Evolutionary conservation across 306 rosid genomes (phyloP).

Genomic region (Castanopsis chinensis): DNA sequence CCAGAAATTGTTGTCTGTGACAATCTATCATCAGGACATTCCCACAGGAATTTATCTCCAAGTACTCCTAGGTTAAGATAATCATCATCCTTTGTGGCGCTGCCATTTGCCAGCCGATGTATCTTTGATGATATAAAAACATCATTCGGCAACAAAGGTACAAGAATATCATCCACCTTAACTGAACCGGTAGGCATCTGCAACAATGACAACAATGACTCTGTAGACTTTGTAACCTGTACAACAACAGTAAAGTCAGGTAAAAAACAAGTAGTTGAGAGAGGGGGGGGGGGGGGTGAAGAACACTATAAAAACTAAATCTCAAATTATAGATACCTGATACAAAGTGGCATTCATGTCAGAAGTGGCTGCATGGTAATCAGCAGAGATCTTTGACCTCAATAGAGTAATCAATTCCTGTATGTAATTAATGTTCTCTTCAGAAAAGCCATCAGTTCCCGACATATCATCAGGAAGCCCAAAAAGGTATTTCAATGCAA

Average conservation of each 20-base stretch:
- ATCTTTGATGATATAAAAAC: conserved; percentile 45
- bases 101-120: conserved; percentile 48
- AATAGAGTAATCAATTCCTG: conserved; percentile 53
- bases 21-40: conserved; percentile 90
- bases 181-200: conserved; percentile 56
- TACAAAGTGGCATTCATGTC: conserved; percentile 44
- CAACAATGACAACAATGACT: conserved; percentile 60
- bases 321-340: conserved; percentile 51
- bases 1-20: conserved; percentile 52
- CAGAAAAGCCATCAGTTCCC: conserved; percentile 51
- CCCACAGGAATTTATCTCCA: conserved; percentile 87
- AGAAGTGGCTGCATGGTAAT: conserved; percentile 45
- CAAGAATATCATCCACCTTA: conserved; percentile 39
- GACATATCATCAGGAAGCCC: conserved; percentile 62
- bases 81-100: conserved; percentile 60
- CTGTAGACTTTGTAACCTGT: conserved; percentile 64
- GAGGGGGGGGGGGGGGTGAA: background rate
- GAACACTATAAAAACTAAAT: background rate
- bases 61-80: conserved; percentile 54
- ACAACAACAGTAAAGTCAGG: conserved; percentile 28
- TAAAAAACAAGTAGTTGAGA: conserved; percentile 21
- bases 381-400: conserved; percentile 48
- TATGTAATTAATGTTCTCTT: conserved; percentile 59
- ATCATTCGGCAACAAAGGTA: conserved; percentile 43
- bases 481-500: conserved; percentile 67